These are phyloP conservation scores for Talaromyces sp. DNA, from an alignment of 2,329 filamentous ascomycete genomes.

Conservation along the genomic window DNA sequence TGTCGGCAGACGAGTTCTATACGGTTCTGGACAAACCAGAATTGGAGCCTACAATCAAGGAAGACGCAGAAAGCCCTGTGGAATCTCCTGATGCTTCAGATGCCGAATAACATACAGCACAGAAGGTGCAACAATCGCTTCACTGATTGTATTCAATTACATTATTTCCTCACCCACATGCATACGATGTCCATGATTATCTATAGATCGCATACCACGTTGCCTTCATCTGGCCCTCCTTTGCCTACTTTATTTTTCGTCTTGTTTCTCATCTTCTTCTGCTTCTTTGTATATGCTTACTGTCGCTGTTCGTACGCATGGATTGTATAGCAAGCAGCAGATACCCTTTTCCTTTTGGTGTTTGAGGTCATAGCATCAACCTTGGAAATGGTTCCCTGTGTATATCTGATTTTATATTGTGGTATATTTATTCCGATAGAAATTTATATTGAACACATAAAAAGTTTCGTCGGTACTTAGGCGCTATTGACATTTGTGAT, in stretches of 20 bases:
- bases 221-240: not conserved
- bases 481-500: not conserved
- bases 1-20: slow-evolving; percentile 27
- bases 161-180: not conserved
- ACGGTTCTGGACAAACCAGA: slow-evolving; percentile 31
- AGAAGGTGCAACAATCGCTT: not conserved
- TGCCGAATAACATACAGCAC: slow-evolving; percentile 21
- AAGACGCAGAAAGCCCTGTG: slow-evolving; percentile 23
- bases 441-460: not conserved
- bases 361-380: not conserved
- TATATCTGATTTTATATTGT: not conserved
- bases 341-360: slow-evolving; percentile 9
- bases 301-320: not conserved
- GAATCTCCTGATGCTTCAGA: slow-evolving; percentile 28
- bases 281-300: not conserved
- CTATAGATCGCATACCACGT: slow-evolving; percentile 1
- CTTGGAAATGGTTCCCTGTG: not conserved
- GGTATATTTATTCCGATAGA: not conserved
- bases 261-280: not conserved
- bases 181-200: not conserved
- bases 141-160: not conserved
- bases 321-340: not conserved
- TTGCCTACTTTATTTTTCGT: not conserved
- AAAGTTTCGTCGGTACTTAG: too few species aligned
- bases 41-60: slow-evolving; percentile 27